Conservation (phyloP, 2,329 filamentous ascomycete species). For the Neofusicoccum sp. region DNA sequence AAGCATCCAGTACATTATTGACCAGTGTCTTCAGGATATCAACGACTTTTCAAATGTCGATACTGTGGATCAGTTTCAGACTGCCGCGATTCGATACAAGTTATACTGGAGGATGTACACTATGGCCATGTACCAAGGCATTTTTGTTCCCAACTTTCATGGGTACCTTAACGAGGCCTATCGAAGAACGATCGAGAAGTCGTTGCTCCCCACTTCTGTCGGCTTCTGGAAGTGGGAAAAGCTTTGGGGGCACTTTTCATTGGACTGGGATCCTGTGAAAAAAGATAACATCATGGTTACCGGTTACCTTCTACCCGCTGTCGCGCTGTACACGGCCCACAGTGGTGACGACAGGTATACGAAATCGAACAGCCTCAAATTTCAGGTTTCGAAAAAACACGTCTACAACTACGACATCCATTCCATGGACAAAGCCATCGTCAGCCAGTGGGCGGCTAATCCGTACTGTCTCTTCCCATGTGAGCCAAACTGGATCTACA, state of each 20-base stretch:
- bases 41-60: slow-evolving; percentile 23
- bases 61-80: slow-evolving; percentile 25
- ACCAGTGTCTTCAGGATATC: slow-evolving; percentile 20
- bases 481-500: slow-evolving; percentile 26
- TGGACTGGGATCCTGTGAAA: slow-evolving; percentile 22
- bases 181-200: slow-evolving; percentile 22
- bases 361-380: slow-evolving; percentile 20
- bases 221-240: slow-evolving; percentile 25
- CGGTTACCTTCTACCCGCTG: slow-evolving; percentile 20
- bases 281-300: slow-evolving; percentile 26
- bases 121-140: slow-evolving; percentile 20
- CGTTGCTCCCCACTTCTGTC: slow-evolving; percentile 20
- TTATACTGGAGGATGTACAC: slow-evolving; percentile 20
- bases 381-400: slow-evolving; percentile 21
- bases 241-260: slow-evolving; percentile 22
- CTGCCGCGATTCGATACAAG: slow-evolving; percentile 24
- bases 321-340: slow-evolving; percentile 20
- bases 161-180: slow-evolving; percentile 21
- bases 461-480: slow-evolving; percentile 23
- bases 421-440: slow-evolving; percentile 20
- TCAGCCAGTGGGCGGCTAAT: slow-evolving; percentile 20
- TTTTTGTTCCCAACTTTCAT: slow-evolving; percentile 23
- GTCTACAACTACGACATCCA: slow-evolving; percentile 22
- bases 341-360: slow-evolving; percentile 22
- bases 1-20: slow-evolving; percentile 22